Conservation (phyloP, 106 monocot species). For the Narthecium ossifragum region DNA sequence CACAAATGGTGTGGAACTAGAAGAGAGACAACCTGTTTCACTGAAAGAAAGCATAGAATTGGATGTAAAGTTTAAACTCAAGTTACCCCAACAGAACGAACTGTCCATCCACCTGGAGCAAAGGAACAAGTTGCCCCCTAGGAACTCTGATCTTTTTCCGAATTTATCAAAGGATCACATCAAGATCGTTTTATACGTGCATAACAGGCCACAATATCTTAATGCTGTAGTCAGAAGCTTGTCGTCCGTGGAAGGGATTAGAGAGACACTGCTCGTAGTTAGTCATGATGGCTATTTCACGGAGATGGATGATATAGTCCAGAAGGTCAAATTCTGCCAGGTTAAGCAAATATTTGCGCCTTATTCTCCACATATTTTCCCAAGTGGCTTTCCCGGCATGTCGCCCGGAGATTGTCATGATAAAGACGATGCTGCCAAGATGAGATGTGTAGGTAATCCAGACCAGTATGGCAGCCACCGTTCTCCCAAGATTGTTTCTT, state of each 20-base stretch:
- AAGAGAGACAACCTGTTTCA: background rate
- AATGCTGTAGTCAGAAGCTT: constrained; percentile 62
- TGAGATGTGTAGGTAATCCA: constrained; percentile 54
- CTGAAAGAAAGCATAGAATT: background rate
- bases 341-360: constrained; percentile 95
- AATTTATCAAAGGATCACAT: constrained; percentile 54
- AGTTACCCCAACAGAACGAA: constrained; percentile 54
- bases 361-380: constrained; percentile 81
- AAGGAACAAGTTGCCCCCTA: constrained; percentile 56
- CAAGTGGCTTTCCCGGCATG: constrained; percentile 67
- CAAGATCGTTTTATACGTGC: constrained; percentile 84
- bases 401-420: constrained; percentile 59
- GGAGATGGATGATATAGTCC: constrained; percentile 87
- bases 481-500: constrained; percentile 78
- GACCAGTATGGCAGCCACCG: constrained; percentile 95
- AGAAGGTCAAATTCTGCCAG: constrained; percentile 68
- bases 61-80: constrained; percentile 32
- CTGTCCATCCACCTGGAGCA: constrained; percentile 49
- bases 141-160: constrained; percentile 62
- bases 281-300: constrained; percentile 91
- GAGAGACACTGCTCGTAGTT: constrained; percentile 82
- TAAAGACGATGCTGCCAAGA: constrained; percentile 43
- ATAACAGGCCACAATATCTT: constrained; percentile 91
- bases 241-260: constrained; percentile 70
- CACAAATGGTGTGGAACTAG: background rate